A percentile compares a stretch with the other conserved stretches of the same genome.
Conservation (phyloP, 805 yeast genomes). For the Schwanniomyces occidentalis region DNA sequence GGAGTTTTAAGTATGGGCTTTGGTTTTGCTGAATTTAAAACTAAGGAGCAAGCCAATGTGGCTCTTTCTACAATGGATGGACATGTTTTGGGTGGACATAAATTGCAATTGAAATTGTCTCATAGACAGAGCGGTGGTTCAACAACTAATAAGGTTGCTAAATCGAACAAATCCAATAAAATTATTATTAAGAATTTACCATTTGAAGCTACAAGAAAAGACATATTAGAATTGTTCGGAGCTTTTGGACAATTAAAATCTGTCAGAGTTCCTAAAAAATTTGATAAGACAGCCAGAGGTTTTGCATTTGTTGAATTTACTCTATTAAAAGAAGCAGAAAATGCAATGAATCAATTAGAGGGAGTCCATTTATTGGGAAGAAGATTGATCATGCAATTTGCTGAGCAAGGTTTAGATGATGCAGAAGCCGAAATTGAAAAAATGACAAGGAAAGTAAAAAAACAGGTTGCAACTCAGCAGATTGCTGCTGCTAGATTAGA, state of each 20-base stretch:
- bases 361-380: slow-evolving; percentile 98
- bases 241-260: slow-evolving; percentile 94
- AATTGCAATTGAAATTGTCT: slow-evolving; percentile 83
- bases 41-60: slow-evolving; percentile 72
- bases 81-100: slow-evolving; percentile 82
- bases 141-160: slow-evolving; percentile 19
- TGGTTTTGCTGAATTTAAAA: slow-evolving; percentile 89
- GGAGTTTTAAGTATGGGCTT: slow-evolving; percentile 91
- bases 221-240: slow-evolving; percentile 87
- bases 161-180: slow-evolving; percentile 56
- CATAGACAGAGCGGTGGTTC: slow-evolving; percentile 59
- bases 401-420: slow-evolving; percentile 75
- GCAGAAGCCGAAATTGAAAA: slow-evolving; percentile 89
- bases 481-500: slow-evolving; percentile 66
- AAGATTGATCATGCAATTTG: slow-evolving; percentile 89
- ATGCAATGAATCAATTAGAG: slow-evolving; percentile 87
- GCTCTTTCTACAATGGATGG: slow-evolving; percentile 79
- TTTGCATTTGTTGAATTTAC: slow-evolving; percentile 96
- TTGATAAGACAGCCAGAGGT: slow-evolving; percentile 93
- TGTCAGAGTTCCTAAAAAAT: slow-evolving; percentile 94
- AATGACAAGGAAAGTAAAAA: slow-evolving; percentile 83
- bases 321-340: slow-evolving; percentile 84
- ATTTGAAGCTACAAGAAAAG: slow-evolving; percentile 91
- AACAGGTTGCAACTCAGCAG: slow-evolving; percentile 77
- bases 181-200: slow-evolving; percentile 96